Base-by-base conservation (phyloP, 768 basidiomycete genomes). In the Boletellus sp. region DNA sequence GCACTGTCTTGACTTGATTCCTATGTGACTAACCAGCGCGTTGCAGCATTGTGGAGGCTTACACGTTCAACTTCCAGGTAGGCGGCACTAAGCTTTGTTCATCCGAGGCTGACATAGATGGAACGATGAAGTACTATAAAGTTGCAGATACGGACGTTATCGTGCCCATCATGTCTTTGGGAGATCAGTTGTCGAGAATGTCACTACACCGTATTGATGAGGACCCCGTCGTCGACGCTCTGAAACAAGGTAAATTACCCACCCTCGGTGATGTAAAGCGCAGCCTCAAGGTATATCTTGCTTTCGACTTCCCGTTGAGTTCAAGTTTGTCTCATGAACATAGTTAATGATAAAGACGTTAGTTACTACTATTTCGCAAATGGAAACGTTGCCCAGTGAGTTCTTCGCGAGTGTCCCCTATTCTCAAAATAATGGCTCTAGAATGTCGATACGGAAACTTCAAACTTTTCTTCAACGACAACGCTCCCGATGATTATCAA, bases 371-470 rank as follows among this genome's bases (percentile, higher is more conserved):
- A 89, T 84, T 41, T 82, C 81, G 44, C 84, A 84, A 50, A 86
- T 92, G 86, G 88, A 91, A 48, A 67, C 75, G 20, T 70, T 93
- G 39, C 90, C 90, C 6, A 84, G 90, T 89, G 62, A 42, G 81
- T 70, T 8, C 17, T 54, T 8, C 41, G 35, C 19, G 10, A 45
- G 19, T 47, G 3, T 19, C 54, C 31, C 45, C 5, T 40, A 45
- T 47, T 44, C 24, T 23, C 23, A n/a, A 12, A 39, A 16, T 52
- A 20, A 43, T 34, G 36, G 31, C 34, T 17, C 16, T 60, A 89
- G 90, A 82, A 58, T 84, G 83, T 41, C 85, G 91, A 31, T 94
- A 77, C 60, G 88, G 90, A n/a, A 89, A 85, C 19, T 90, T 94
- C 73, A 94, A 94, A 63, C 68, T 90, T 11, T 90, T 86, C 63